Evolutionary conservation across 306 rosid species (phyloP).

Genomic region (Glycyrrhiza uralensis): DNA sequence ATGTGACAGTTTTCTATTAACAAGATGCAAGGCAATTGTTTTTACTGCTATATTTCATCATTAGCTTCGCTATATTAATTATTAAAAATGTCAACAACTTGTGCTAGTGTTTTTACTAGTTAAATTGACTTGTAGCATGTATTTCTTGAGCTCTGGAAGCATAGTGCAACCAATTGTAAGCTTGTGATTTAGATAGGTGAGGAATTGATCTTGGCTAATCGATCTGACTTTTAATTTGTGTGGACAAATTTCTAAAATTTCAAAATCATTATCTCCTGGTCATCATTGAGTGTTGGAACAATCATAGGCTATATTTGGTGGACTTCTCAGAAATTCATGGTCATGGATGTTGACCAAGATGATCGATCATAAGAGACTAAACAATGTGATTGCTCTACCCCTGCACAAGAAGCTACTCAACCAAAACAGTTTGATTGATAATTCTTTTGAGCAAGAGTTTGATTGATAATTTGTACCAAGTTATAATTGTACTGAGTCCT

Average conservation of each 20-base stretch:
- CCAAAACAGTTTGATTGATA: slow-evolving; percentile 9
- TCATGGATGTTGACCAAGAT: slow-evolving; percentile 13
- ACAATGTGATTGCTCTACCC: slow-evolving; percentile 11
- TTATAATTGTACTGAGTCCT: too few species aligned
- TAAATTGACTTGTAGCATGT: slow-evolving; percentile 10
- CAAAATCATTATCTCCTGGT: slow-evolving; percentile 2
- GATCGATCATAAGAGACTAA: not conserved
- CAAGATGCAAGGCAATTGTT: too few species aligned
- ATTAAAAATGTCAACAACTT: slow-evolving; percentile 24
- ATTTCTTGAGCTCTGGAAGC: slow-evolving; percentile 24
- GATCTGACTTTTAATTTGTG: not conserved
- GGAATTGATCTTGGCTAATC: not conserved
- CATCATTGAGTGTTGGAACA: not conserved
- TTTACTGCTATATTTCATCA: slow-evolving; percentile 21
- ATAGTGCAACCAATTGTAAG: not conserved
- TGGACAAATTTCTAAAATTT: not conserved
- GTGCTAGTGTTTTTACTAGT: slow-evolving; percentile 6
- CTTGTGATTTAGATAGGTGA: not conserved
- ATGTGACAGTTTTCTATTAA: too few species aligned
- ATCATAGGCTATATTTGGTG: slow-evolving; percentile 24
- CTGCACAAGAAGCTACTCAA: slow-evolving; percentile 9
- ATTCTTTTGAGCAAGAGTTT: too few species aligned
- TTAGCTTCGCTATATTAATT: not conserved
- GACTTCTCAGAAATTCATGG: slow-evolving; percentile 2
- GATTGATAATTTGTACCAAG: too few species aligned